Conservation (phyloP, 805 yeast genomes). For the Hanseniaspora guilliermondii region DNA sequence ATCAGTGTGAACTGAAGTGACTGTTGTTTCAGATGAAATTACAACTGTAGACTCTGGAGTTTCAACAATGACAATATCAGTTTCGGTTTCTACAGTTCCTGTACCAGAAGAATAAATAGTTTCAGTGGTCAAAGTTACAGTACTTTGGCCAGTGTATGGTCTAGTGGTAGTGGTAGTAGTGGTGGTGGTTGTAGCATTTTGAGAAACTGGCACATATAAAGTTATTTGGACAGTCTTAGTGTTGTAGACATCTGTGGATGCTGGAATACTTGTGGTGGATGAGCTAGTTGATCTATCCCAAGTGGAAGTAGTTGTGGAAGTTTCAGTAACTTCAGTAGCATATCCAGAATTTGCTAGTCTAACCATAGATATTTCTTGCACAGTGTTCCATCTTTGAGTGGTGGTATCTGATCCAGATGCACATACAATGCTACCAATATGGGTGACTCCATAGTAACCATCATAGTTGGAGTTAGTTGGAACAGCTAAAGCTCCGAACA, state of each 20-base stretch:
- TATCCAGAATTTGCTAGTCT: neutral
- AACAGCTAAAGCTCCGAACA: slow-evolving; percentile 18
- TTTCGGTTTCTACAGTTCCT: slow-evolving; percentile 12
- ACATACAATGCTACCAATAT: slow-evolving; percentile 17
- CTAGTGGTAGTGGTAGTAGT: slow-evolving; percentile 22
- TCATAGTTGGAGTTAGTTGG: slow-evolving; percentile 15
- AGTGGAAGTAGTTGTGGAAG: slow-evolving; percentile 13
- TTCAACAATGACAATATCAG: neutral
- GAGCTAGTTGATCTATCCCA: slow-evolving; percentile 7
- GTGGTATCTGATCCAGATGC: slow-evolving; percentile 14
- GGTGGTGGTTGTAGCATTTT: neutral
- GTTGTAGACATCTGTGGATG: slow-evolving; percentile 8
- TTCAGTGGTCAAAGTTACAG: slow-evolving; percentile 16
- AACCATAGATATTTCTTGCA: slow-evolving; percentile 17
- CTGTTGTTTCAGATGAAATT: slow-evolving; percentile 7
- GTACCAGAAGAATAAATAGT: slow-evolving; percentile 18
- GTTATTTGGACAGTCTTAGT: slow-evolving; percentile 1
- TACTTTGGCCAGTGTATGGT: slow-evolving; percentile 15
- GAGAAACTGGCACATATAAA: slow-evolving; percentile 7
- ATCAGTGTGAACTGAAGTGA: slow-evolving; percentile 6
- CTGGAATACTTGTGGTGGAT: slow-evolving; percentile 7
- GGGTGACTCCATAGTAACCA: slow-evolving; percentile 18
- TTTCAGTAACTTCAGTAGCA: slow-evolving; percentile 11
- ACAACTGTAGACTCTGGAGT: slow-evolving; percentile 7
- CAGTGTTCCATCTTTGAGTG: slow-evolving; percentile 18